These are phyloP conservation scores for Blastomyces silverae DNA, from an alignment of 2,329 filamentous ascomycete species.

Conservation along the genomic window DNA sequence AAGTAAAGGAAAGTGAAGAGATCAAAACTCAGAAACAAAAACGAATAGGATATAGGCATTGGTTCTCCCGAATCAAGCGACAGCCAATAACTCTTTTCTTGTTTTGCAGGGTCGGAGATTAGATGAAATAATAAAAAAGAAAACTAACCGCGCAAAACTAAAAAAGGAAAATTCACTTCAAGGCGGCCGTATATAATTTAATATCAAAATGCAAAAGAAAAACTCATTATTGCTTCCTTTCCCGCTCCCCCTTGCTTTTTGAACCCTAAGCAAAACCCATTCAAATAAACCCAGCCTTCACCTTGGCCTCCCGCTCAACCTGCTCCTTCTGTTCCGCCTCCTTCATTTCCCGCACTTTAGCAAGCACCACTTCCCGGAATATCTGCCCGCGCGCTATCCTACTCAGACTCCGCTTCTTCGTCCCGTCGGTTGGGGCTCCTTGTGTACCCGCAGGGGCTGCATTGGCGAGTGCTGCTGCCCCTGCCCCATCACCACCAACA, in stretches of 20 bases:
- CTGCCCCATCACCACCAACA: conserved; percentile 7
- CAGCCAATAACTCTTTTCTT: no score
- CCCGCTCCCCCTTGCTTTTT: not conserved
- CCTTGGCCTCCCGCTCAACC: conserved; percentile 51
- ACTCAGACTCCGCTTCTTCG: conserved; percentile 49
- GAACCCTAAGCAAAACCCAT: not conserved
- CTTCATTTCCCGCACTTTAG: conserved; percentile 89
- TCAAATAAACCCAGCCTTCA: conserved; percentile 16
- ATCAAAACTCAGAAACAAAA: not conserved
- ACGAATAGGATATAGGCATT: no score
- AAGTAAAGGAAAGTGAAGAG: not conserved
- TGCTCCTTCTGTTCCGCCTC: conserved; percentile 70
- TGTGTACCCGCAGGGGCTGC: not conserved
- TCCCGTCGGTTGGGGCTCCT: conserved; percentile 18
- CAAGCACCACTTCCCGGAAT: conserved; percentile 88
- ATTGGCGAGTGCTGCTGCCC: conserved; percentile 27
- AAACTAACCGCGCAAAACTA: not conserved
- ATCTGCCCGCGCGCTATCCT: conserved; percentile 62
- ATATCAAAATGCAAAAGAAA: no score
- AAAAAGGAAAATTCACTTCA: not conserved
- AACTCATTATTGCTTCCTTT: not conserved
- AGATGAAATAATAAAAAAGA: not conserved
- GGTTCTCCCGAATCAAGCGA: no score
- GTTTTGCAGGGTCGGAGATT: not conserved
- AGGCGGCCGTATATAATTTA: not conserved